Evolutionary conservation across 2,329 filamentous ascomycete genomes (phyloP).

Genomic region (Aspergillus terreus): DNA sequence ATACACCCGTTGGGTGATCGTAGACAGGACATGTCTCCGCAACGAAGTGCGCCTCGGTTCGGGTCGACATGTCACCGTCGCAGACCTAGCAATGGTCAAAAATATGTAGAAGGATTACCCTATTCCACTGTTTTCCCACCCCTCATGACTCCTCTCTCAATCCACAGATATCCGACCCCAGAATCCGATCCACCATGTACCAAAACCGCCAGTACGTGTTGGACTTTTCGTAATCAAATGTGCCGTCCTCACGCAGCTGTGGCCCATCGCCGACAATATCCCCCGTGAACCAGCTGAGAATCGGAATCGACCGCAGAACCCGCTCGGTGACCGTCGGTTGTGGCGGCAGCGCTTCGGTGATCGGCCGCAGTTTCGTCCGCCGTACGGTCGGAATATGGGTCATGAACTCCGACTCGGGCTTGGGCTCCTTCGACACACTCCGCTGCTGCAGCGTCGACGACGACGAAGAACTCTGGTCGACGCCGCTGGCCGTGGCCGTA

Average conservation of each 20-base stretch:
- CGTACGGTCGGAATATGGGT: constrained; percentile 64
- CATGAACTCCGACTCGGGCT: constrained; percentile 46
- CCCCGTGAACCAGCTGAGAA: constrained; percentile 68
- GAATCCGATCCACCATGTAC: constrained; percentile 52
- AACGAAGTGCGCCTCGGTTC: neutral
- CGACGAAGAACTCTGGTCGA: constrained; percentile 16
- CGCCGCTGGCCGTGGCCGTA: constrained; percentile 32
- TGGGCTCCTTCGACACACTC: constrained; percentile 25
- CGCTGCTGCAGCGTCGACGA: constrained; percentile 26
- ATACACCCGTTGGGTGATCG: too few species aligned
- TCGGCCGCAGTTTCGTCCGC: constrained; percentile 61
- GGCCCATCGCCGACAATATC: constrained; percentile 47
- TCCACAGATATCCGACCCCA: constrained; percentile 62
- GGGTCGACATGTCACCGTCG: neutral
- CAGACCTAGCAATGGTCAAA: neutral
- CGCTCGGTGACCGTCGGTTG: constrained; percentile 64
- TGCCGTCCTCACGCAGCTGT: constrained; percentile 42
- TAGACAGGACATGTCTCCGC: neutral
- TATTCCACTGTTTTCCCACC: neutral
- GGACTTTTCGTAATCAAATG: constrained; percentile 66
- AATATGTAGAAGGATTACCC: neutral
- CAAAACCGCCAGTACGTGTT: constrained; percentile 60
- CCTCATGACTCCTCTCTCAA: constrained; percentile 49
- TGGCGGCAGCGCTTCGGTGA: constrained; percentile 67
- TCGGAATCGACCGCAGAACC: constrained; percentile 62